Evolutionary conservation across 495 filamentous ascomycete genomes (phyloP).

Genomic region (Pseudomonodictys pantanalensis): DNA sequence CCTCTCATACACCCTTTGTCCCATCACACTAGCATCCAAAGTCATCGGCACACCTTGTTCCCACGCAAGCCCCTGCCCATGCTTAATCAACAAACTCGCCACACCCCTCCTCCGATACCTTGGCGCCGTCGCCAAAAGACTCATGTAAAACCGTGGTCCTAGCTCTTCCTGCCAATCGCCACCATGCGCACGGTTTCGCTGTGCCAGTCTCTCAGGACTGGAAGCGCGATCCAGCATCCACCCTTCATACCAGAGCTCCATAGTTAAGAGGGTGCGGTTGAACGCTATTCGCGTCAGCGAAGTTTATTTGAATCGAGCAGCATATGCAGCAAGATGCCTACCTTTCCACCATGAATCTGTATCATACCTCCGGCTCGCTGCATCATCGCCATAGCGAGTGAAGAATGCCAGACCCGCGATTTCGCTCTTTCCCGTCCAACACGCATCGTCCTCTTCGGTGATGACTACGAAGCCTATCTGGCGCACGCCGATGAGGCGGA

Average conservation of each 20-base stretch:
- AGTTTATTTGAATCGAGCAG: neutral
- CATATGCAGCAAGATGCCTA: neutral
- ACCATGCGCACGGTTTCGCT: too few species aligned
- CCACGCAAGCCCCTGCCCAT: slow-evolving; percentile 18
- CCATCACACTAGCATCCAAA: slow-evolving; percentile 15
- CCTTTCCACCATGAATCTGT: slow-evolving; percentile 6
- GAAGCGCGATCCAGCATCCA: too few species aligned
- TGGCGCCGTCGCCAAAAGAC: slow-evolving; percentile 7
- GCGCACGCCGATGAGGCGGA: slow-evolving; percentile 18
- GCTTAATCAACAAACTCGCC: slow-evolving; percentile 9
- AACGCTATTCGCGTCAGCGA: too few species aligned
- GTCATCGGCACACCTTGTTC: slow-evolving; percentile 21
- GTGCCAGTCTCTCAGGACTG: too few species aligned
- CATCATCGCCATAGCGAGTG: slow-evolving; percentile 11
- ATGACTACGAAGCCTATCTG: slow-evolving; percentile 21
- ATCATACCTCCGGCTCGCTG: slow-evolving; percentile 1
- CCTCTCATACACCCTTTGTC: slow-evolving; percentile 20
- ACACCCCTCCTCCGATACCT: slow-evolving; percentile 21
- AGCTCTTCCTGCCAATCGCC: too few species aligned
- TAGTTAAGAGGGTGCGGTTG: too few species aligned
- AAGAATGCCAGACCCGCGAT: slow-evolving; percentile 23
- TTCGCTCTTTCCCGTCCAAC: slow-evolving; percentile 20
- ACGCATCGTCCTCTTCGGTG: slow-evolving; percentile 11
- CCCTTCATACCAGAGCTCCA: too few species aligned
- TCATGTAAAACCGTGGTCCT: slow-evolving; percentile 13